Percentiles rank a stretch among this genome's conserved stretches.
Conservation (phyloP, 352 stramenopile species). For the Globisporangium emineosum region DNA sequence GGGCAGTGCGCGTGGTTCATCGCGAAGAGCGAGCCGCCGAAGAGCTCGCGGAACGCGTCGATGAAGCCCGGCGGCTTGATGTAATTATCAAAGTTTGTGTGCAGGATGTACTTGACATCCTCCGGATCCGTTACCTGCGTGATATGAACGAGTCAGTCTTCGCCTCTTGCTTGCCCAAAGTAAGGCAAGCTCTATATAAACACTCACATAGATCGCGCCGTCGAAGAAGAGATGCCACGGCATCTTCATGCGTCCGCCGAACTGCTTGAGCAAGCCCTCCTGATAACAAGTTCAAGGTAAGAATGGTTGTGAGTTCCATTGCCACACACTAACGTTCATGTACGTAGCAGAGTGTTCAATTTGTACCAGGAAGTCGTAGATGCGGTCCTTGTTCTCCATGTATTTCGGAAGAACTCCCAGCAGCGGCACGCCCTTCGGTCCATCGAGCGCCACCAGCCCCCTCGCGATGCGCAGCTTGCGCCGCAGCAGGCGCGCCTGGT, state of each 20-base stretch:
- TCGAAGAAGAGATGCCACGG: slow-evolving; percentile 67
- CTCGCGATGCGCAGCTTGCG: slow-evolving; percentile 53
- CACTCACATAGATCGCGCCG: slow-evolving; percentile 46
- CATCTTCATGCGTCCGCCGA: slow-evolving; percentile 58
- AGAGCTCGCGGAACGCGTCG: slow-evolving; percentile 57
- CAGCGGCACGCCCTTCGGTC: slow-evolving; percentile 35
- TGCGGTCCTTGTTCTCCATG: slow-evolving; percentile 40
- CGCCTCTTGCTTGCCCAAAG: too few species aligned
- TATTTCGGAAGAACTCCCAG: slow-evolving; percentile 53
- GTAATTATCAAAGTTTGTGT: slow-evolving; percentile 65
- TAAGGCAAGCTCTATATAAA: neutral
- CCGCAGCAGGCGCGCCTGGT: slow-evolving; percentile 16
- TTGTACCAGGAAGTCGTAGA: slow-evolving; percentile 51
- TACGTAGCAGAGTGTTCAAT: neutral
- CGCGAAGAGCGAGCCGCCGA: slow-evolving; percentile 62
- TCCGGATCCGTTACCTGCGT: slow-evolving; percentile 38
- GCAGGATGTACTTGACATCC: slow-evolving; percentile 60
- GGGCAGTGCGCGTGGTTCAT: slow-evolving; percentile 50
- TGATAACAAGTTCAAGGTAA: slow-evolving; percentile 5
- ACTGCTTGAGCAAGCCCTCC: slow-evolving; percentile 35
- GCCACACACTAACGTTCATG: neutral
- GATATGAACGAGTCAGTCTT: neutral
- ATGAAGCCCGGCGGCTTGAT: slow-evolving; percentile 64
- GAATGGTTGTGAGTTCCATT: neutral
- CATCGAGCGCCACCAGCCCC: slow-evolving; percentile 33